Base-by-base conservation (phyloP, 1,139 yeast species). In the Arxiozyma telluris region DNA sequence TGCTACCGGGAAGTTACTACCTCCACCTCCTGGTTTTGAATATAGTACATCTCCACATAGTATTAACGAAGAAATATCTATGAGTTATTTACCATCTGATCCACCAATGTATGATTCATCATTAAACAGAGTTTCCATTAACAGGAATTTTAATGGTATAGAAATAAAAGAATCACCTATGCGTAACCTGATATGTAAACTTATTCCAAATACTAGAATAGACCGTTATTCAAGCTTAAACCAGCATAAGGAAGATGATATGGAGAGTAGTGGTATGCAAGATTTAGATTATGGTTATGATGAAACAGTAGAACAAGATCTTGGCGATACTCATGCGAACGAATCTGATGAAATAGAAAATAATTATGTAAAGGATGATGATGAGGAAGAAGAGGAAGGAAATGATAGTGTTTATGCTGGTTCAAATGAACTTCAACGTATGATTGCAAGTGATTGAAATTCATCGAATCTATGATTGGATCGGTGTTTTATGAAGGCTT, bases 1-100 rank as follows among this genome's bases (percentile, higher is more conserved):
- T 43, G 50, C 47, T 11, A 59, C 59, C 22, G 70, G 69, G 4
- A 59, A 62, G 43, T 44, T 67, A 43, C 54, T 67, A 47, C 71
- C 71, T 6, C 71, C 71, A 15, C 71, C 71, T 3, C 71, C 71
- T 5, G 70, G 70, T 4, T 67, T 67, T 47, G 70, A 67, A 52
- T 67, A 58, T 50, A 66, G 69, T 46, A 63, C 68, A 7, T 64
- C 70, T 2, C 66, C 66, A 7, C 46, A 48, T 11, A 47, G 50
- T 3, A 51, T 60, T 59, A 47, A 58, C 25, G 74, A 72, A 53
- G 65, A 65, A 41, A 69, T 69, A 41, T 68, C 68, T 3, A 53
- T 71, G 54, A 59, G 66, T 50, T 59, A 65, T 15, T 61, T 69
- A 39, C 73, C 75, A 0, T 58, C 60, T 21, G 69, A 70, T 25